phyloP scores from a whole-genome alignment of 2,329 filamentous ascomycete genomes.

The Knufia fluminis region DNA sequence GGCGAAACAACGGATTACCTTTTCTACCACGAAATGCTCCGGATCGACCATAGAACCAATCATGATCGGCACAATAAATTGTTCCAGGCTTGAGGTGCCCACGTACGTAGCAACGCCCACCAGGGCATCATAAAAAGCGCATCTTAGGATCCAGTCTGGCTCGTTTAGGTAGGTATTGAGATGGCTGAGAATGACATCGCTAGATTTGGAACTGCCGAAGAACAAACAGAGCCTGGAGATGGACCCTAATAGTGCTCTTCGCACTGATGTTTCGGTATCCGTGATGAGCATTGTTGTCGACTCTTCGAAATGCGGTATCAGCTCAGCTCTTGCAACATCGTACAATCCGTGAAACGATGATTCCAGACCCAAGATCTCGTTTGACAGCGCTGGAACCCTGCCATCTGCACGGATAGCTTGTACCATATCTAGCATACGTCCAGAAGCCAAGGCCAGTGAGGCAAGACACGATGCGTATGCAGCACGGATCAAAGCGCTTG shows the following conservation, averaged over 20 bases:
- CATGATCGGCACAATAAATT: conserved; percentile 93
- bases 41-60: conserved; percentile 85
- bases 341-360: conserved; percentile 71
- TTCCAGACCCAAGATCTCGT: conserved; percentile 61
- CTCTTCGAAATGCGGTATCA: conserved; percentile 73
- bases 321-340: conserved; percentile 73
- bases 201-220: conserved; percentile 82
- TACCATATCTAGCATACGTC: conserved; percentile 80
- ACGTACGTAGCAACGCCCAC: conserved; percentile 87
- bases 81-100: conserved; percentile 79
- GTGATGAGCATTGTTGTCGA: conserved; percentile 87
- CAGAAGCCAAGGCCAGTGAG: conserved; percentile 75
- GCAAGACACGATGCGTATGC: conserved; percentile 91
- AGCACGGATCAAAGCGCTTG: conserved; percentile 66
- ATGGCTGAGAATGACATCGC: conserved; percentile 92
- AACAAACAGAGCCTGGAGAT: conserved; percentile 90
- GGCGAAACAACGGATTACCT: conserved; percentile 76
- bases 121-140: conserved; percentile 90
- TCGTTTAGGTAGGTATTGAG: conserved; percentile 97
- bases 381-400: conserved; percentile 66
- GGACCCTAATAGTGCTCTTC: conserved; percentile 81
- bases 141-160: conserved; percentile 91
- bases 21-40: conserved; percentile 89
- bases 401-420: conserved; percentile 79
- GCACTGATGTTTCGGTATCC: conserved; percentile 74